These are phyloP conservation scores for Daphne laureola DNA, from an alignment of 441 rosid genomes.

Conservation along the genomic window DNA sequence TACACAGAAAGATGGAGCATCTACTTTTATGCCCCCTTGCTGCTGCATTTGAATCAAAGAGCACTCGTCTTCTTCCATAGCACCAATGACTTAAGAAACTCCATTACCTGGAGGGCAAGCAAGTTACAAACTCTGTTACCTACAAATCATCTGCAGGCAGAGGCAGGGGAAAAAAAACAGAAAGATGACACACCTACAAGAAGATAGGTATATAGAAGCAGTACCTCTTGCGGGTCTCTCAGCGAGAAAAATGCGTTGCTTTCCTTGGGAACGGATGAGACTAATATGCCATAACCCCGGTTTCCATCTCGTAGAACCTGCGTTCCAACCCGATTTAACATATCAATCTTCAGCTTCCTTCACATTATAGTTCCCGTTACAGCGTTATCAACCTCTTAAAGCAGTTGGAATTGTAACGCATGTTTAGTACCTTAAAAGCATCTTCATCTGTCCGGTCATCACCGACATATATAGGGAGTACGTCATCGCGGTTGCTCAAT, in stretches of 20 bases:
- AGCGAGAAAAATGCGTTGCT: constrained; percentile 81
- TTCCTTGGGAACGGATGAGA: constrained; percentile 76
- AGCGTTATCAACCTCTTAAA: neutral
- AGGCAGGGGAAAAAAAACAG: no score
- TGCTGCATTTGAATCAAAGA: constrained; percentile 20
- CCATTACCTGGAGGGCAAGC: constrained; percentile 59
- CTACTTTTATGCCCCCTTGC: constrained; percentile 13
- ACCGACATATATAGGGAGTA: constrained; percentile 92
- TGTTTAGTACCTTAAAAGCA: constrained; percentile 65
- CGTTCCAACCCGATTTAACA: constrained; percentile 26
- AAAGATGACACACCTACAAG: no score
- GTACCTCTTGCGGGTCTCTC: constrained; percentile 81
- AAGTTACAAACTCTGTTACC: neutral
- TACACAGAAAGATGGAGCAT: constrained; percentile 3
- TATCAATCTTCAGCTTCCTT: no score
- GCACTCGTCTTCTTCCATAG: constrained; percentile 58
- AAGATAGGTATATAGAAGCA: neutral
- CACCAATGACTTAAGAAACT: constrained; percentile 67
- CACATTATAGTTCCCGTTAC: neutral
- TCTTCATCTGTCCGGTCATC: constrained; percentile 98
- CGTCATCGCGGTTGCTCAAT: constrained; percentile 58
- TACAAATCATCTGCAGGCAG: no score
- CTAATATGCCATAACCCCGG: constrained; percentile 74
- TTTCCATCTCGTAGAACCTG: constrained; percentile 77
- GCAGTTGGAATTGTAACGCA: neutral